Percentiles rank a stretch among this genome's conserved stretches.
These are phyloP conservation scores for Tritrichomonas musculus DNA, from an alignment of 208 protist genomes.

Conservation along the genomic window DNA sequence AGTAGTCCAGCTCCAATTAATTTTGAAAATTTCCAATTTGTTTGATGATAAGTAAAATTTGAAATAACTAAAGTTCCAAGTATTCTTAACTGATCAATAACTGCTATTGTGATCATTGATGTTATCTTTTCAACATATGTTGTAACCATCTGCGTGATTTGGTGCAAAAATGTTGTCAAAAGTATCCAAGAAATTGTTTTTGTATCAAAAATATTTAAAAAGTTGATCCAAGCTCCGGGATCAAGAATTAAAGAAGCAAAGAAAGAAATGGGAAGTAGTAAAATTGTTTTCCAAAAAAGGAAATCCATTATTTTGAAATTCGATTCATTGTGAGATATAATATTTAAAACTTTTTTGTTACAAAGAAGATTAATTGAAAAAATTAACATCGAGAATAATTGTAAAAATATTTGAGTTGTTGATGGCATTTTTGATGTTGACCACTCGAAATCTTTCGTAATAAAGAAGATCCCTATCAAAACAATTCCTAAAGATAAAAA, in stretches of 20 bases:
- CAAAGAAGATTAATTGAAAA: not conserved
- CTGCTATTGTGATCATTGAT: not conserved
- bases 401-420: not conserved
- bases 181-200: not conserved
- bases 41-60: not conserved
- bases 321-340: not conserved
- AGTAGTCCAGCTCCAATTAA: not conserved
- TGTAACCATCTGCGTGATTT: not conserved
- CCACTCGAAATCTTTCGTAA: not conserved
- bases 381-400: not conserved
- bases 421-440: conserved; percentile 11
- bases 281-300: not conserved
- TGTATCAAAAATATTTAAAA: not conserved
- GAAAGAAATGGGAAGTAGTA: not conserved
- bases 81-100: not conserved
- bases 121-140: not conserved
- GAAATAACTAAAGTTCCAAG: not conserved
- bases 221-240: not conserved
- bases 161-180: not conserved
- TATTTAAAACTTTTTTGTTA: not conserved
- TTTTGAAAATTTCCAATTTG: not conserved
- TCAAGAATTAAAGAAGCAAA: not conserved
- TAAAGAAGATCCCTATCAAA: not conserved
- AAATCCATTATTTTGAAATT: not conserved
- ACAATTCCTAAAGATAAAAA: not conserved